Conservation (phyloP, 352 stramenopile species). For the Phytophthora meadii region DNA sequence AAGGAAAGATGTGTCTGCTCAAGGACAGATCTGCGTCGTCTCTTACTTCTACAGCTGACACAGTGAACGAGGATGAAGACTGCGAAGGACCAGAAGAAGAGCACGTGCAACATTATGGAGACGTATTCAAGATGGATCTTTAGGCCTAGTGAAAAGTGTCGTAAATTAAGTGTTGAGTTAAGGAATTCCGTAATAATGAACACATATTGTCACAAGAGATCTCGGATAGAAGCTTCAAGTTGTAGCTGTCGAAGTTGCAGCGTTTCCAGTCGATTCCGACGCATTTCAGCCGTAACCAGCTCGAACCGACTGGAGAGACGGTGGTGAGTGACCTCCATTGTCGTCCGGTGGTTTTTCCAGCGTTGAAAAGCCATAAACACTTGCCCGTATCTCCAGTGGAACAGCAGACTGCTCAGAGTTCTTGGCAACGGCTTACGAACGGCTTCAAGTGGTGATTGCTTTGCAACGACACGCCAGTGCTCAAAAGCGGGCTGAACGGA, state of each 20-base stretch:
- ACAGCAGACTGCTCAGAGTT: conserved; percentile 32
- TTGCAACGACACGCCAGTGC: conserved; percentile 23
- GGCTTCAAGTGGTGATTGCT: not conserved
- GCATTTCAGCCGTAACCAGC: conserved; percentile 40
- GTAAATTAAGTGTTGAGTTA: conserved; percentile 15
- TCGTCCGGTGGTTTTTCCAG: conserved; percentile 40
- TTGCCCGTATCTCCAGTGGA: conserved; percentile 42
- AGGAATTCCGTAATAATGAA: no score
- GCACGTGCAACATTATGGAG: conserved; percentile 37
- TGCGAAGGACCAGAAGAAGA: conserved; percentile 37
- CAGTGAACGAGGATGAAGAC: conserved; percentile 38
- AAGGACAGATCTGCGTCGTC: conserved; percentile 43
- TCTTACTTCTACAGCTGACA: conserved; percentile 43
- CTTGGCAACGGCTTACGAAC: conserved; percentile 21
- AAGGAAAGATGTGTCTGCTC: conserved; percentile 13
- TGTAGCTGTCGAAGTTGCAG: conserved; percentile 37
- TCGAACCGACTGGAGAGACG: conserved; percentile 40
- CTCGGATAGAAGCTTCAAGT: conserved; percentile 22
- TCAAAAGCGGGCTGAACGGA: conserved; percentile 30
- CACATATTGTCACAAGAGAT: no score
- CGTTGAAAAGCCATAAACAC: conserved; percentile 43
- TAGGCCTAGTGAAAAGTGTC: conserved; percentile 22
- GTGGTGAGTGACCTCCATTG: conserved; percentile 29
- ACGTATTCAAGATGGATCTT: conserved; percentile 77
- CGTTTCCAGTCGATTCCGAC: conserved; percentile 31